Evolutionary conservation across 768 basidiomycete genomes (phyloP).

Genomic region (Boletus patriciae): DNA sequence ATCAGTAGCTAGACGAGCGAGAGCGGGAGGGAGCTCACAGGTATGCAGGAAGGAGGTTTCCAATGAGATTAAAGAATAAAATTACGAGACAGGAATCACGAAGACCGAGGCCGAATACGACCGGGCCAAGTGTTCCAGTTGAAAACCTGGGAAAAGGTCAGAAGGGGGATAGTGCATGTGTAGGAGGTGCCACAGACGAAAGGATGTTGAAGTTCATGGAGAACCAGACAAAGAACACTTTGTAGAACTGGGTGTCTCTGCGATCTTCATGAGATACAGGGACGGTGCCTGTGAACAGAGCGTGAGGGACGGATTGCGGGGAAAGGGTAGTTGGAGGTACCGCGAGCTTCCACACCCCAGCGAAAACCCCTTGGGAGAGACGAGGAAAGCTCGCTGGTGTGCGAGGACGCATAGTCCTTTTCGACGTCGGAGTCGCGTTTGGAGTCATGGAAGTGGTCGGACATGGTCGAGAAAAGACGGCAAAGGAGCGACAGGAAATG

Average conservation of each 20-base stretch:
- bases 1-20: background rate
- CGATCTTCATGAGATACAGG: constrained; percentile 53
- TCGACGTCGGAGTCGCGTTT: constrained; percentile 28
- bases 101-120: constrained; percentile 58
- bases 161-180: background rate
- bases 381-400: background rate
- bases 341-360: constrained; percentile 36
- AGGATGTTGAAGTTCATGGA: constrained; percentile 68
- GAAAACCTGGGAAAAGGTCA: constrained; percentile 49
- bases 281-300: constrained; percentile 41
- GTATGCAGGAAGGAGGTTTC: constrained; percentile 57
- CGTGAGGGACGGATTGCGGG: background rate
- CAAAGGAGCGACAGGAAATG: constrained; percentile 7
- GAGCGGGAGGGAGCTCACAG: constrained; percentile 41
- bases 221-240: constrained; percentile 74
- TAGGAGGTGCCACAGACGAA: constrained; percentile 34
- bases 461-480: constrained; percentile 20
- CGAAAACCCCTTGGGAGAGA: constrained; percentile 21
- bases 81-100: constrained; percentile 65
- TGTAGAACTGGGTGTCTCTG: constrained; percentile 57
- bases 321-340: constrained; percentile 4
- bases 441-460: constrained; percentile 20
- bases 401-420: constrained; percentile 26
- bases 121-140: constrained; percentile 65
- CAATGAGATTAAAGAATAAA: constrained; percentile 66